phyloP scores from a whole-genome alignment of 164 flowering plant genomes.

The Magnolia sinica region DNA sequence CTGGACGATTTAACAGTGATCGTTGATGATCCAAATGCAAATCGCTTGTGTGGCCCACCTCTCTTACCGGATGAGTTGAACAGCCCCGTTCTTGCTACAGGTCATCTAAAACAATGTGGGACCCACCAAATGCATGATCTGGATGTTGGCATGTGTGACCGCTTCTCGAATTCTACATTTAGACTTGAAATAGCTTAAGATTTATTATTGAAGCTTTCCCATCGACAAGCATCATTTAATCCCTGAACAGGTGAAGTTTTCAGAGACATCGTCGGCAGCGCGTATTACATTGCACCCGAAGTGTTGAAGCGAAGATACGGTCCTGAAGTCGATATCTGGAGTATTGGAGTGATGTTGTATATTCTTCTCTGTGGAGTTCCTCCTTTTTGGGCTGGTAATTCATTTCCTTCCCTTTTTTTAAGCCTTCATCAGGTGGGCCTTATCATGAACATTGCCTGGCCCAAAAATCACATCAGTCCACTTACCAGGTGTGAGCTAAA shows the following conservation, averaged over 20 bases:
- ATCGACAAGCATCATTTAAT: background rate
- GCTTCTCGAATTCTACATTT: background rate
- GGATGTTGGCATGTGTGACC: background rate
- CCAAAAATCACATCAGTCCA: background rate
- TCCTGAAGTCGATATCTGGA: slow-evolving; percentile 85
- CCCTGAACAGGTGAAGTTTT: slow-evolving; percentile 54
- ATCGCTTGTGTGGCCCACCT: background rate
- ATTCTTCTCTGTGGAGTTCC: slow-evolving; percentile 82
- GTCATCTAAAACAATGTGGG: background rate
- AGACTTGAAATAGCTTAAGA: background rate
- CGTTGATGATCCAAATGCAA: too few species aligned
- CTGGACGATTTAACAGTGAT: background rate
- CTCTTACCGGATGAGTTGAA: background rate
- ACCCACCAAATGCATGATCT: background rate
- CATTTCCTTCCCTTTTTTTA: background rate
- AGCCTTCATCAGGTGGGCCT: background rate
- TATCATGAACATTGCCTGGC: background rate
- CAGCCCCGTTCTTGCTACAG: background rate
- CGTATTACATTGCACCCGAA: slow-evolving; percentile 87
- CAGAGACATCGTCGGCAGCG: slow-evolving; percentile 78
- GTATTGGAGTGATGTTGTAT: slow-evolving; percentile 78
- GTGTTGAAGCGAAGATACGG: slow-evolving; percentile 79
- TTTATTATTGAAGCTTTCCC: background rate
- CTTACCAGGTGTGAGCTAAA: background rate
- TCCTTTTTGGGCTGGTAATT: slow-evolving; percentile 83